Conservation (phyloP, 1,284 basidiomycete genomes). For the Ceratobasidium sp. region DNA sequence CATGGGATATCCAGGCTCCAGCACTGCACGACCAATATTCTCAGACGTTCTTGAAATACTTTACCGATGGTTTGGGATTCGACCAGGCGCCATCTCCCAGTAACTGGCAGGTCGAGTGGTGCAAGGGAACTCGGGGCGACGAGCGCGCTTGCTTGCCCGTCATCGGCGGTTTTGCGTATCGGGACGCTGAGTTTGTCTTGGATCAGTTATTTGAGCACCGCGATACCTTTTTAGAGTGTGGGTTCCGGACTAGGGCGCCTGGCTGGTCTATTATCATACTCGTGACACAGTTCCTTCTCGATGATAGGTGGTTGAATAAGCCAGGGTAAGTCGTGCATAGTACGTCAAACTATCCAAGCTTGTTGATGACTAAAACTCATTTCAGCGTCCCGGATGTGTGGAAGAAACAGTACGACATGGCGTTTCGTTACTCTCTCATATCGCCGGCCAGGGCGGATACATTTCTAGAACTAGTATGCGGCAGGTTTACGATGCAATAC, state of each 20-base stretch:
- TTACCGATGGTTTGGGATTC: neutral
- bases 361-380: no score
- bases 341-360: neutral
- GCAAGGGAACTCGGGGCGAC: neutral
- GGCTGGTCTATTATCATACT: neutral
- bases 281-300: neutral
- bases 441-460: no score
- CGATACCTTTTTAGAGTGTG: neutral
- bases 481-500: no score
- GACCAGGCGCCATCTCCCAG: neutral
- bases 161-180: neutral
- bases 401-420: no score
- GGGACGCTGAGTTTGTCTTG: neutral
- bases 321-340: neutral
- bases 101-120: neutral
- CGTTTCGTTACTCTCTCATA: no score
- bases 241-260: neutral
- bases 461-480: no score
- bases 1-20: neutral
- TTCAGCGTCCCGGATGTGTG: no score
- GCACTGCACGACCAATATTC: neutral
- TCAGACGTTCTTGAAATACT: neutral
- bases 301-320: neutral
- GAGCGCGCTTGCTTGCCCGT: slow-evolving; percentile 4
- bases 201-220: neutral